Evolutionary conservation across 2,329 filamentous ascomycete genomes (phyloP), one percentile per base, ranked within the genome.

Genomic region (Chalaropsis thielavioides): DNA sequence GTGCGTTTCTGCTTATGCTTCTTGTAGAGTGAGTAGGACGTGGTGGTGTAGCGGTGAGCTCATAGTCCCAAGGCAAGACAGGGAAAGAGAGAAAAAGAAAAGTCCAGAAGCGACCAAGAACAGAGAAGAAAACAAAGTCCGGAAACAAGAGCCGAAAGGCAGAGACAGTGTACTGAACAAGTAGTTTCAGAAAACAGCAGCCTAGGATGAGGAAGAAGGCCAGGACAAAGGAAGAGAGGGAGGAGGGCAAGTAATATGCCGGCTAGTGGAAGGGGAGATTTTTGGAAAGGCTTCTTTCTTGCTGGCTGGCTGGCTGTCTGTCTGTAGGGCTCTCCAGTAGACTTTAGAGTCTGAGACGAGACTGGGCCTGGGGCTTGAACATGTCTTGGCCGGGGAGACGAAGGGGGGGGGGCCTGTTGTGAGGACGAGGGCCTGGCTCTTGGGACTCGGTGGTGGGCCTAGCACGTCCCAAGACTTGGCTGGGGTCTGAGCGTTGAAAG

Each of bases 101-200:
- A 31, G 27, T 56, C 15, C 22, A 56, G 19, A 54, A 27, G 19
- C 49, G 24, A 54, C 19, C 13, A 31, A n/a, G 17, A 10, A 7
- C 41, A 35, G 27, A 35, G 51, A 56, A 56, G 51, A 27, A 31
- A n/a, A 56, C 27, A 35, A 31, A 56, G 51, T 56, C 51, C 51
- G 51, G 51, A 56, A 56, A 56, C 51, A 56, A 56, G 51, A 56
- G 51, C 51, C 51, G 51, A 56, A 56, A n/a, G 8, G 51, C 8
- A 35, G 31, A 27, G 27, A 31, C 22, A 17, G 17, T 17, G 11
- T 35, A 31, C 22, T 17, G 27, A 24, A 17, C 51, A 31, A 31
- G 27, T 56, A 56, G 51, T 56, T 56, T 56, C 51, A 56, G 51
- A 56, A 13, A 15, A 56, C 51, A 31, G 51, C 27, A 24, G 27